Percentiles rank a stretch among this genome's conserved stretches.
Conservation (phyloP, 371 early-diverging fungal species). For the Mortierella sp. region DNA sequence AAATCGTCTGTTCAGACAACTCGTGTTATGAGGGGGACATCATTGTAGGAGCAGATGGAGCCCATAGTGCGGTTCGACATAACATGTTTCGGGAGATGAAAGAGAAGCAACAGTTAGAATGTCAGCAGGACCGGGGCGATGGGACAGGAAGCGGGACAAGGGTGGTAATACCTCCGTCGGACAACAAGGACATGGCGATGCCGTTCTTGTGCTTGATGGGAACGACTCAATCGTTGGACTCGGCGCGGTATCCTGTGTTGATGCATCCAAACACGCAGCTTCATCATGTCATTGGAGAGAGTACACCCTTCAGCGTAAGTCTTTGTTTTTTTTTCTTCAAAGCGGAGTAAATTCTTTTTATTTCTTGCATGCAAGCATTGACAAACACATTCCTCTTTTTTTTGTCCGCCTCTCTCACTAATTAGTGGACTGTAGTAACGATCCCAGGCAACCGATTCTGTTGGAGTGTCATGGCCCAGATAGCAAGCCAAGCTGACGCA, state of each 20-base stretch:
- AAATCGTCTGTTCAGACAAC: conserved; percentile 15
- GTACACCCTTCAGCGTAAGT: conserved; percentile 1
- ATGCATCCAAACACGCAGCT: neutral
- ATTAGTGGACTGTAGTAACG: conserved; percentile 25
- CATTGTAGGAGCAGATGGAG: conserved; percentile 20
- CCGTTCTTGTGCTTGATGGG: neutral
- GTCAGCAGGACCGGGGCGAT: neutral
- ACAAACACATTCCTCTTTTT: neutral
- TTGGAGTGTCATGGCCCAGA: conserved; percentile 27
- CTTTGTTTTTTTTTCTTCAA: neutral
- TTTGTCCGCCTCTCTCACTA: neutral
- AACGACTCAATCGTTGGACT: neutral
- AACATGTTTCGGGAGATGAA: conserved; percentile 4
- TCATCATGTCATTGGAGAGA: conserved; percentile 11
- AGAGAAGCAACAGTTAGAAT: neutral
- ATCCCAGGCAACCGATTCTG: conserved; percentile 27
- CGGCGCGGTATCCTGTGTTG: neutral
- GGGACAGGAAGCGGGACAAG: neutral
- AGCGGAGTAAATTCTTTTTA: neutral
- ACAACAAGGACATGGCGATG: neutral
- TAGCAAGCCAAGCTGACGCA: conserved; percentile 8
- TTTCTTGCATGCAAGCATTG: neutral
- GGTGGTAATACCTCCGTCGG: neutral
- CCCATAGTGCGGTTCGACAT: conserved; percentile 14
- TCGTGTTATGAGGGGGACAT: conserved; percentile 18